Conservation (phyloP, 2,329 filamentous ascomycete species). For the Emergomyces africanus region DNA sequence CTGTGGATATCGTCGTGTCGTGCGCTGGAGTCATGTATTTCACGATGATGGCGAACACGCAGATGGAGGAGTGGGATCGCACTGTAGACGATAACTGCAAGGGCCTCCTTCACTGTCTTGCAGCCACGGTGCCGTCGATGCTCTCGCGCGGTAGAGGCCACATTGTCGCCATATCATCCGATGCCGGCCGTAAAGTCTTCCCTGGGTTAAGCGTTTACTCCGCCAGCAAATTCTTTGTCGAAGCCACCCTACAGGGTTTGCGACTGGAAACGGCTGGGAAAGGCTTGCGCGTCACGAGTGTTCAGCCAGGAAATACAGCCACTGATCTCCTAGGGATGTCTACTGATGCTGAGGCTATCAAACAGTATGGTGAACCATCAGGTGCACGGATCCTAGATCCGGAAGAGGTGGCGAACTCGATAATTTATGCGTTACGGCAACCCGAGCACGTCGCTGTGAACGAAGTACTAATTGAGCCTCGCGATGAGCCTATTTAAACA, state of each 20-base stretch:
- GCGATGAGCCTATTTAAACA: slow-evolving; percentile 58
- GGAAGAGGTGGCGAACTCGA: slow-evolving; percentile 57
- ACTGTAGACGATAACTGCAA: slow-evolving; percentile 84
- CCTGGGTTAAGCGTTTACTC: slow-evolving; percentile 72
- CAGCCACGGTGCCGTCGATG: slow-evolving; percentile 58
- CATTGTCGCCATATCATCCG: slow-evolving; percentile 69
- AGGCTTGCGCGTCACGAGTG: slow-evolving; percentile 57
- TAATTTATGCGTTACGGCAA: slow-evolving; percentile 62
- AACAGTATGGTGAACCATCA: slow-evolving; percentile 64
- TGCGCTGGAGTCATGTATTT: slow-evolving; percentile 83
- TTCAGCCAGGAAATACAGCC: slow-evolving; percentile 66
- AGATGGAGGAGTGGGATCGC: slow-evolving; percentile 64
- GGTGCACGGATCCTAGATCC: slow-evolving; percentile 64
- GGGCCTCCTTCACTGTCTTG: slow-evolving; percentile 60
- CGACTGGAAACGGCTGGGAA: slow-evolving; percentile 63
- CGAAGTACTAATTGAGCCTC: slow-evolving; percentile 64
- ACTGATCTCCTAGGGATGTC: slow-evolving; percentile 64
- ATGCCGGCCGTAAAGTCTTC: slow-evolving; percentile 71
- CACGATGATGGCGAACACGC: slow-evolving; percentile 69
- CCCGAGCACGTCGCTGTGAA: slow-evolving; percentile 67
- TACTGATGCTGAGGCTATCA: slow-evolving; percentile 61
- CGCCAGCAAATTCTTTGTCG: slow-evolving; percentile 74
- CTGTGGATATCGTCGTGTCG: slow-evolving; percentile 65
- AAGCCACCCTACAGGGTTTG: slow-evolving; percentile 63
- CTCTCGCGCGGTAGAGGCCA: slow-evolving; percentile 56